A percentile compares a stretch with the other conserved stretches of the same genome.
phyloP scores from a whole-genome alignment of 148 eudicot species.

The Salicornia ramosissima region DNA sequence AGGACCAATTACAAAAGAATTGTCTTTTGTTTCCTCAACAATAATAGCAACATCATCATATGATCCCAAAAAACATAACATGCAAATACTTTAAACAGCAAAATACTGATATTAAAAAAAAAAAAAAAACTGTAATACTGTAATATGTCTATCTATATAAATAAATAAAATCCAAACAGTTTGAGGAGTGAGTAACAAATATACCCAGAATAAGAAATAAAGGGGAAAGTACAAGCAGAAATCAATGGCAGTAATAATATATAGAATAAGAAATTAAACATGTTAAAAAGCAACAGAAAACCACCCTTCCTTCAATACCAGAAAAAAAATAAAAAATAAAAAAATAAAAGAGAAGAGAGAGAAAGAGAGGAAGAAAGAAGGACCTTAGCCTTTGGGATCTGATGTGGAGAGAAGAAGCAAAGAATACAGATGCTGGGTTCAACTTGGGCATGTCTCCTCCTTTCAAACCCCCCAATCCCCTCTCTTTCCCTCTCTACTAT shows the following conservation, averaged over 20 bases:
- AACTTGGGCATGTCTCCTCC: constrained; percentile 58
- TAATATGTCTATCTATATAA: too few relatives aligned
- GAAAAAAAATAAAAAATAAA: not conserved
- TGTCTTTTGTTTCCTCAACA: constrained; percentile 9
- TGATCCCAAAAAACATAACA: constrained; percentile 25
- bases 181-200: constrained; percentile 1
- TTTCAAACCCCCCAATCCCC: constrained; percentile 35
- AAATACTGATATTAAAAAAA: too few relatives aligned
- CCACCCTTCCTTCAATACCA: not conserved
- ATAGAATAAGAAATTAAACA: constrained; percentile 2
- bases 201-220: constrained; percentile 17
- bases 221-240: constrained; percentile 13
- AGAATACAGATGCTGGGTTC: constrained; percentile 50
- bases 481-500: constrained; percentile 19
- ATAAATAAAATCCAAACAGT: not conserved
- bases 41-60: constrained; percentile 20
- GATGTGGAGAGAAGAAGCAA: constrained; percentile 46
- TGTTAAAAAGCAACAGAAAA: not conserved
- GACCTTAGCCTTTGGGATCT: constrained; percentile 48
- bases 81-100: constrained; percentile 17
- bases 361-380: constrained; percentile 7
- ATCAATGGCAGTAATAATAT: constrained; percentile 11
- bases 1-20: not conserved
- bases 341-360: constrained; percentile 16
- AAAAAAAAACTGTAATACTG: too few relatives aligned